Conservation (phyloP, 352 stramenopile species). For the Phytophthora citricola region DNA sequence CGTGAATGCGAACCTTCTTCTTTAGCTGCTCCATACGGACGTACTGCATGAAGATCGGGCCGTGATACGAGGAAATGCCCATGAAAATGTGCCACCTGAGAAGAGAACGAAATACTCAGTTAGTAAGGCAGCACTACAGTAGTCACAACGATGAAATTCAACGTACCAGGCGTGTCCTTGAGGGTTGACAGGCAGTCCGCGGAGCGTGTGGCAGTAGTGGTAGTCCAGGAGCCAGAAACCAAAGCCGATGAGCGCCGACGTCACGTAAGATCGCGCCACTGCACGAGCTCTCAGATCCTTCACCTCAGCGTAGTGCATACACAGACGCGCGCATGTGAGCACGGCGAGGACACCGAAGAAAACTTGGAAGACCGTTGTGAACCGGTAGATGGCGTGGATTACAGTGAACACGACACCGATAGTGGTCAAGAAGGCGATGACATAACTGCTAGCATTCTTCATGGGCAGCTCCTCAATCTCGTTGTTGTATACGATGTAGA, state of each 20-base stretch:
- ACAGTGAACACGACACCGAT: constrained; percentile 65
- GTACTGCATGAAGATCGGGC: constrained; percentile 87
- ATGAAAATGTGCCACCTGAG: constrained; percentile 83
- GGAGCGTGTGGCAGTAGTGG: constrained; percentile 68
- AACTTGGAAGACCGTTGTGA: constrained; percentile 78
- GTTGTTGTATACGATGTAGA: constrained; percentile 85
- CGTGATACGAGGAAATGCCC: constrained; percentile 78
- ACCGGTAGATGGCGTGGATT: constrained; percentile 73
- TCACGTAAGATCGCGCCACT: constrained; percentile 67
- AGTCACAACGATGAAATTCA: not conserved
- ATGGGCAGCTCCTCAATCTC: constrained; percentile 57
- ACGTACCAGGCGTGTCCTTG: constrained; percentile 76
- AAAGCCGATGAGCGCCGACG: constrained; percentile 60
- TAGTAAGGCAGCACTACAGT: constrained; percentile 1
- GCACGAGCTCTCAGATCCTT: constrained; percentile 55
- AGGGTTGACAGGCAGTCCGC: constrained; percentile 66
- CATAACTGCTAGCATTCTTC: constrained; percentile 35
- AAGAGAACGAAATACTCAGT: not conserved
- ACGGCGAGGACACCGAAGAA: constrained; percentile 71
- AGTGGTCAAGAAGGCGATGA: constrained; percentile 55
- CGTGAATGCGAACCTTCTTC: constrained; percentile 58
- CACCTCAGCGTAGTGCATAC: constrained; percentile 63
- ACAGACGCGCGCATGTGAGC: constrained; percentile 51
- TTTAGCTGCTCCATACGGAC: constrained; percentile 80
- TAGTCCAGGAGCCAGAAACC: constrained; percentile 82